Base-by-base conservation (phyloP, 2,329 filamentous ascomycete species). In the Pseudofabraea citricarpa region DNA sequence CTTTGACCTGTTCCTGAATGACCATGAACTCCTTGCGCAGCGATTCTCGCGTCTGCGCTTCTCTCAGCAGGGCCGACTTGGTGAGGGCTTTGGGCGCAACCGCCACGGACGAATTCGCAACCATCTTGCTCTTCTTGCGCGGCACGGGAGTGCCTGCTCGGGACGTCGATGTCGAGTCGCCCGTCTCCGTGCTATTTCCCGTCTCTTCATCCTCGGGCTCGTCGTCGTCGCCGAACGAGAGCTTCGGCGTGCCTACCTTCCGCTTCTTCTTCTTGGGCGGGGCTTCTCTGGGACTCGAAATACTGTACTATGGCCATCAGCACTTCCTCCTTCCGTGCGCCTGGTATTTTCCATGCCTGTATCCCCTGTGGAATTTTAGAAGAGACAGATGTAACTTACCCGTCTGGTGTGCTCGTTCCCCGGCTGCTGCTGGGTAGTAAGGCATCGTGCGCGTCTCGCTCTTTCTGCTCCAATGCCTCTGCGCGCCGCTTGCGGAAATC, bases 401-500 rank as follows among this genome's bases (percentile, higher is more conserved):
- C 73, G 63, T 81, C 79, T 53, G 67, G 69, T 35, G 68, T 64
- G 26, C 39, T 48, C 8, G 46, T 45, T 7, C 49, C 53, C 32
- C 51, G 56, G 16, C 45, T 43, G 15, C 43, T 42, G 4, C 66
- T 62, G 2, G 67, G 66, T 9, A 76, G 60, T 20, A 77, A 71
- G 31, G 72, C 75, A 53, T 87, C 85, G 58, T 83, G 81, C 10
- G 80, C 83, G 58, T 93, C 88, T 57, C 86, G 80, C 60, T 93
- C 88, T 60, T 93, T 91, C 61, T 88, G 83, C 64, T 96, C 91
- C 37, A 95, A 72, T n/a, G 90, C 88, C 66, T 96, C 89, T 55
- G 90, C 90, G 65, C 91, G 88, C 47, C 93, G 83, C 70, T 98
- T 97, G 65, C 91, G 89, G 65, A 95, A 97, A 62, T 97, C 93